Evolutionary conservation across 345 rosid genomes (phyloP).

Genomic region (Eucalyptus curtisii): DNA sequence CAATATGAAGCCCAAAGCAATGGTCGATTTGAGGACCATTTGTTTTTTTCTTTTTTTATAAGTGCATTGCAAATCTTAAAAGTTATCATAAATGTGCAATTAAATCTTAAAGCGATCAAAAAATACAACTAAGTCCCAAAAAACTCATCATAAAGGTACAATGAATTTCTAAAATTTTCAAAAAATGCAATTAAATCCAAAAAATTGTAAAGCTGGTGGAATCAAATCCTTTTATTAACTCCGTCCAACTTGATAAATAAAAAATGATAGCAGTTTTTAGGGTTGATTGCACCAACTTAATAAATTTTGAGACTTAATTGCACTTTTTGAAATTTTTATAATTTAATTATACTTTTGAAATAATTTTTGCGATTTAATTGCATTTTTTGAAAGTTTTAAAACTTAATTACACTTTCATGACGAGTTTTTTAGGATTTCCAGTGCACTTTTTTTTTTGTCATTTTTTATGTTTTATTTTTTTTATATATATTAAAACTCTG

Average conservation of each 20-base stretch:
- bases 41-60: no score
- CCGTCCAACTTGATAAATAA: background rate
- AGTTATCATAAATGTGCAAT: no score
- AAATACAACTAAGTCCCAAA: accelerated
- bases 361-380: accelerated
- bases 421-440: accelerated
- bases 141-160: no score
- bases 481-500: accelerated
- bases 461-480: no score
- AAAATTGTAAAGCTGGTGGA: accelerated
- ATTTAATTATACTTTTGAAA: no score
- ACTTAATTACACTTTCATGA: accelerated
- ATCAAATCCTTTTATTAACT: no score
- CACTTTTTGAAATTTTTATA: accelerated
- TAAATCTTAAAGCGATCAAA: no score
- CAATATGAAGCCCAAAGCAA: background rate
- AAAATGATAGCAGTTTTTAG: no score
- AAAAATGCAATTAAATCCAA: no score
- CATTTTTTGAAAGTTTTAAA: accelerated
- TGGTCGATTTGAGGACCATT: background rate
- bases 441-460: background rate
- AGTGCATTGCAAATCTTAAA: background rate
- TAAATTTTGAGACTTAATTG: no score
- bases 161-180: no score
- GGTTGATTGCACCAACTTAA: no score